Conservation (phyloP, 2,329 filamentous ascomycete genomes). For the Helotiales sp. region DNA sequence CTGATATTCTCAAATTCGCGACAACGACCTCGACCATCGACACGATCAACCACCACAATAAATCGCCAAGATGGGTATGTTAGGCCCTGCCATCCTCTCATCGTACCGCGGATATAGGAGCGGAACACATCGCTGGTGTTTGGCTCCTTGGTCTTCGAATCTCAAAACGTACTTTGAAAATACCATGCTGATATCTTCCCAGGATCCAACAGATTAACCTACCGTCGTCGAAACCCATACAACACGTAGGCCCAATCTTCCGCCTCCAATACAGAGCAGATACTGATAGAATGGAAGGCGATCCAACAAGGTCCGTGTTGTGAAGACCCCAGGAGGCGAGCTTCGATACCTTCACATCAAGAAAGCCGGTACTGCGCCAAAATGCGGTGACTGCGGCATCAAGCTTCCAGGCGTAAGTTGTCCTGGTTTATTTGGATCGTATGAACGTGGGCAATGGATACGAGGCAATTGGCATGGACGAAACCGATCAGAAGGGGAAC, state of each 20-base stretch:
- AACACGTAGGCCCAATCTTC: too few relatives aligned
- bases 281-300: too few relatives aligned
- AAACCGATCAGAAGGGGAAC: too few relatives aligned
- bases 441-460: not conserved
- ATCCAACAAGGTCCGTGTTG: slow-evolving; percentile 93
- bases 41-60: slow-evolving; percentile 26
- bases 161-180: too few relatives aligned
- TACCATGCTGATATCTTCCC: too few relatives aligned
- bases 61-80: slow-evolving; percentile 32
- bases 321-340: slow-evolving; percentile 96
- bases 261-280: too few relatives aligned
- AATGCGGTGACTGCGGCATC: slow-evolving; percentile 98
- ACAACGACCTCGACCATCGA: slow-evolving; percentile 35
- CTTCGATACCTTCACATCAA: slow-evolving; percentile 98
- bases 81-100: too few relatives aligned
- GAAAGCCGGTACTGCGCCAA: slow-evolving; percentile 97
- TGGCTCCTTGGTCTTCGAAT: too few relatives aligned
- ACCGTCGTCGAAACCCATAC: slow-evolving; percentile 75
- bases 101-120: too few relatives aligned
- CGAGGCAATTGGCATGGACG: too few relatives aligned
- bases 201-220: slow-evolving; percentile 49
- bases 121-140: too few relatives aligned
- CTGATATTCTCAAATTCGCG: too few relatives aligned
- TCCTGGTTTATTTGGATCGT: slow-evolving; percentile 1
- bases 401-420: slow-evolving; percentile 96